phyloP scores from a whole-genome alignment of 2,329 filamentous ascomycete genomes.

The Aspergillus ustus region DNA sequence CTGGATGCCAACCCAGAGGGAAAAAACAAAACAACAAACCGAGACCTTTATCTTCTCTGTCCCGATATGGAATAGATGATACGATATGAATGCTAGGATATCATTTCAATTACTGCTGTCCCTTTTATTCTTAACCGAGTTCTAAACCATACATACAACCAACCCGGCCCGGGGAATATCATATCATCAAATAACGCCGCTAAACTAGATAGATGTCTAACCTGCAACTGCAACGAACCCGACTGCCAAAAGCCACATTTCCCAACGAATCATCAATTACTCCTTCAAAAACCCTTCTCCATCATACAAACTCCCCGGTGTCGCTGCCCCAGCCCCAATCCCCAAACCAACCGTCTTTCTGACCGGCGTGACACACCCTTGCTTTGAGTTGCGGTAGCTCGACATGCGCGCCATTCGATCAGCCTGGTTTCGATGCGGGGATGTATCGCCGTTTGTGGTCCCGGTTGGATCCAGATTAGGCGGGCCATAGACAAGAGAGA shows the following conservation, averaged over 20 bases:
- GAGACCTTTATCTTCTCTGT: not conserved
- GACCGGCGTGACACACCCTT: constrained; percentile 34
- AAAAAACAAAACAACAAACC: not conserved
- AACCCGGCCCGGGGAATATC: not conserved
- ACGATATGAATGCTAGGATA: not conserved
- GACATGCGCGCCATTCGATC: constrained; percentile 23
- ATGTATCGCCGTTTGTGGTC: constrained; percentile 9
- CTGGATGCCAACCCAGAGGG: not conserved
- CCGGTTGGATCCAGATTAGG: constrained; percentile 13
- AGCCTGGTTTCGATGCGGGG: constrained; percentile 10
- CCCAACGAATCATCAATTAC: constrained; percentile 18
- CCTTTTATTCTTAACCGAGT: not conserved
- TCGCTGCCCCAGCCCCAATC: constrained; percentile 37
- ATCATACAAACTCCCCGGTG: constrained; percentile 54
- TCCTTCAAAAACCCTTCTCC: constrained; percentile 44
- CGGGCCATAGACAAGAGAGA: constrained; percentile 21
- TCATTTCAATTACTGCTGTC: constrained; percentile 5
- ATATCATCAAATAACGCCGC: not conserved
- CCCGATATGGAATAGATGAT: not conserved
- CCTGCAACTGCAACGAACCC: not conserved
- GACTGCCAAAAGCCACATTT: not conserved
- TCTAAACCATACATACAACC: not conserved
- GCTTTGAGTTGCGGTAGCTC: constrained; percentile 20
- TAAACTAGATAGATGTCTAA: not conserved
- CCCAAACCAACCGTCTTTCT: constrained; percentile 35